Percentiles rank a stretch among this genome's conserved stretches.
Conservation (phyloP, 1,139 yeast species). For the Debaryomyces udenii region DNA sequence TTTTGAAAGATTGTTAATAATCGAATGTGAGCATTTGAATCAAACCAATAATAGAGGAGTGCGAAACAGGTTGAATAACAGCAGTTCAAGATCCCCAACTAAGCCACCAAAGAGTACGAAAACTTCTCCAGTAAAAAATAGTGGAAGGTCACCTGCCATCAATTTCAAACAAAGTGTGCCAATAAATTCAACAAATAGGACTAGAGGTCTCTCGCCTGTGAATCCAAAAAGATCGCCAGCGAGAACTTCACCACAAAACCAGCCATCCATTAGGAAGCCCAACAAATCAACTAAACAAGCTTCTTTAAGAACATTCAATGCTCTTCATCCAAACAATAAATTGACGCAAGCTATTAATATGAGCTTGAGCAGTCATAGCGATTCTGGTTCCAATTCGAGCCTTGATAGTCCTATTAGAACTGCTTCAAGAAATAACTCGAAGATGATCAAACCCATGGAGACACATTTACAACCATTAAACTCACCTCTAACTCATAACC, state of each 20-base stretch:
- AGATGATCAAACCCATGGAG: conserved; percentile 16
- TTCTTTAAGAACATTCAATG: neutral
- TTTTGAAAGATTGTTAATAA: conserved; percentile 40
- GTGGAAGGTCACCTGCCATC: conserved; percentile 7
- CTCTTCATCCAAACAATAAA: conserved; percentile 12
- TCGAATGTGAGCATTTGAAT: conserved; percentile 44
- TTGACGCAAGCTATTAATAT: conserved; percentile 24
- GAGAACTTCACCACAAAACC: conserved; percentile 11
- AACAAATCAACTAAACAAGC: conserved; percentile 4
- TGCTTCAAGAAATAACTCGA: conserved; percentile 16
- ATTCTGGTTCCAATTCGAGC: conserved; percentile 13
- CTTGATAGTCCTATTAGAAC: conserved; percentile 24
- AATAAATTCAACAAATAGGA: neutral
- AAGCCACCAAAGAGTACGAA: conserved; percentile 6
- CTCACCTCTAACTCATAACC: conserved; percentile 27
- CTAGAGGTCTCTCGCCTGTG: conserved; percentile 9
- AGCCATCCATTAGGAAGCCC: neutral
- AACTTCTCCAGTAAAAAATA: conserved; percentile 9
- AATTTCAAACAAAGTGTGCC: neutral
- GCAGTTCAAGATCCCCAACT: conserved; percentile 8
- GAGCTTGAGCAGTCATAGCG: conserved; percentile 16
- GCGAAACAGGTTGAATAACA: conserved; percentile 8
- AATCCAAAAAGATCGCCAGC: conserved; percentile 16
- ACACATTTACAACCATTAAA: conserved; percentile 34
- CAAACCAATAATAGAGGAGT: conserved; percentile 11